Evolutionary conservation across 352 stramenopile species (phyloP), one percentile per base, ranked within the genome.

Genomic region (Phytophthora syringae): DNA sequence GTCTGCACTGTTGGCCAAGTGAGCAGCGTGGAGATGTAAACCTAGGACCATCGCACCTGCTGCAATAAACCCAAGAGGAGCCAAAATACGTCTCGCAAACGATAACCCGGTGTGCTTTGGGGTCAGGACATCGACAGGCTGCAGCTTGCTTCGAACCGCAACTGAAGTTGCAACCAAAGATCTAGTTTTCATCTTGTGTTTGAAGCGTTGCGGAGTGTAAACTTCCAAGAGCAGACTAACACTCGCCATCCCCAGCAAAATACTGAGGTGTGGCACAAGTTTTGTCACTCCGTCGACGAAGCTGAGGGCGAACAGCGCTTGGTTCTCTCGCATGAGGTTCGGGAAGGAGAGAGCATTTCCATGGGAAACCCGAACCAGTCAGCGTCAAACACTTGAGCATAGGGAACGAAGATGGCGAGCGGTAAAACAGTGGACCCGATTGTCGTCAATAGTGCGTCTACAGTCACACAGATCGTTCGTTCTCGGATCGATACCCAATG

Each of bases 291-390:
- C 67, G 34, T 72, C 72, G n/a, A 67, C 60, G 21, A 65, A 49
- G 10, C 47, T 71, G 2, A 69, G 64, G 0, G 66, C 77, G 42
- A 84, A 75, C 4, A 86, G 40, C 37, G 70, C 60, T 37, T 76
- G 74, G 61, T 79, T 77, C 44, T 89, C 75, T 28, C 69, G 60
- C 7, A 86, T 63, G 24, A 86, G 64, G 40, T 80, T 86, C 1
- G 56, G 67, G 27, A 86, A 86, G 30, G 56, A 64, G 32, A 77
- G 0, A 86, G 48, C n/a, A 78, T 51, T 21, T 60, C 28, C 28
- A 71, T 48, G 15, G 72, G 52, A 36, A 89, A 86, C 9, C 64
- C 62, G 25, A 62, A 82, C 39, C 28, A 28, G 0, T 51, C 13
- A 3, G 54, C 27, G 10, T 83, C 54, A 44, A 80, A 89, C 6